These are phyloP conservation scores for Lachnellula hyalina DNA, from an alignment of 2,329 filamentous ascomycete species.

Conservation along the genomic window DNA sequence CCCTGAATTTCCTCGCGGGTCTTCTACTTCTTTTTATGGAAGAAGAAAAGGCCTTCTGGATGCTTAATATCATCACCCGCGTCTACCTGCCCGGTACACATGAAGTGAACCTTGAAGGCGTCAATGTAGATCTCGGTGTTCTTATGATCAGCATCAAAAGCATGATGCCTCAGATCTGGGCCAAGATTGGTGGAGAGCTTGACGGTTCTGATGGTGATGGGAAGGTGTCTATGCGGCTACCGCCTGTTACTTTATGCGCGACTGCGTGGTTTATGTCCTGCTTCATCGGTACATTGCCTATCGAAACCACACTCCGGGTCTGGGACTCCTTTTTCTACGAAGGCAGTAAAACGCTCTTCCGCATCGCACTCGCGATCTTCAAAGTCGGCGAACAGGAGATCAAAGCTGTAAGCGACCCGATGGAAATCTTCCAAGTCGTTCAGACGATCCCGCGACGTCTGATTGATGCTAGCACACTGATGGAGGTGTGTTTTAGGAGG, in stretches of 20 bases:
- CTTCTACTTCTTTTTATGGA: slow-evolving; percentile 82
- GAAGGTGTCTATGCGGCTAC: slow-evolving; percentile 51
- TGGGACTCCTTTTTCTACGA: slow-evolving; percentile 98
- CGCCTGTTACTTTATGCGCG: slow-evolving; percentile 86
- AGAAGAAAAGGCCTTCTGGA: slow-evolving; percentile 88
- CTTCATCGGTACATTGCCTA: slow-evolving; percentile 87
- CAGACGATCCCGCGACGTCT: slow-evolving; percentile 78
- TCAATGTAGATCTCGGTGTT: slow-evolving; percentile 90
- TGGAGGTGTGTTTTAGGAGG: slow-evolving; percentile 78
- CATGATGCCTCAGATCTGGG: slow-evolving; percentile 76
- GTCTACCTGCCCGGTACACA: slow-evolving; percentile 88
- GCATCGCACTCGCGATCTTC: slow-evolving; percentile 85
- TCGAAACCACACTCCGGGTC: slow-evolving; percentile 84
- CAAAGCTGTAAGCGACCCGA: slow-evolving; percentile 72
- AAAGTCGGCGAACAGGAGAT: slow-evolving; percentile 82
- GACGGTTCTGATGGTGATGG: slow-evolving; percentile 37
- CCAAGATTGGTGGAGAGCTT: slow-evolving; percentile 77
- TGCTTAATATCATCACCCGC: slow-evolving; percentile 87
- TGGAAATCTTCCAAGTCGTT: slow-evolving; percentile 94
- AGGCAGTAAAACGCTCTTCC: slow-evolving; percentile 88
- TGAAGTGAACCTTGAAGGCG: slow-evolving; percentile 81
- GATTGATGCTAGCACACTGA: slow-evolving; percentile 73
- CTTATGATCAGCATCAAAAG: slow-evolving; percentile 84
- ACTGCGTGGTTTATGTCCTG: slow-evolving; percentile 98
- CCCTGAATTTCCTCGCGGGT: slow-evolving; percentile 89